Conservation (phyloP, 2,329 filamentous ascomycete genomes). For the Triangularia verruculosa region DNA sequence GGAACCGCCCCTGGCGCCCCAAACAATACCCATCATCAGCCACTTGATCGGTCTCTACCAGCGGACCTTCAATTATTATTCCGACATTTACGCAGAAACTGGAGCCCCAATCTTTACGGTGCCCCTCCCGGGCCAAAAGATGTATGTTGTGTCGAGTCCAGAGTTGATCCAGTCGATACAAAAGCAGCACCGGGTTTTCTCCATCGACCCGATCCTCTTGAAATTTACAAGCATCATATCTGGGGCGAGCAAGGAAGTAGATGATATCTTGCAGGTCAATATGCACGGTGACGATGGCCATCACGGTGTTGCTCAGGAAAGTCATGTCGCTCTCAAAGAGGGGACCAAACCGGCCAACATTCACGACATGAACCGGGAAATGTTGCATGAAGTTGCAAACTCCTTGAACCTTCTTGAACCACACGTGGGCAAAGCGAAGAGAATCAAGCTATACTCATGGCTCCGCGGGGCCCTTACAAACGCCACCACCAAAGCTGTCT, state of each 20-base stretch:
- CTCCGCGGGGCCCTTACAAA: constrained; percentile 4
- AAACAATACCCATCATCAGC: constrained; percentile 33
- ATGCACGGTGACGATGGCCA: constrained; percentile 7
- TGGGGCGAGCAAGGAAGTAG: not conserved
- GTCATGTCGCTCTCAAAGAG: constrained; percentile 3
- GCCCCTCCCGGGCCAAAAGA: constrained; percentile 35
- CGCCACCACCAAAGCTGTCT: constrained; percentile 8
- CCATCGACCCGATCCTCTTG: constrained; percentile 11
- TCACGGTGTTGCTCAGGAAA: constrained; percentile 1
- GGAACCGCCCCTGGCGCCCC: constrained; percentile 33
- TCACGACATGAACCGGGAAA: constrained; percentile 13
- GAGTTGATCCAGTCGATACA: constrained; percentile 11
- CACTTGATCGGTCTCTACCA: constrained; percentile 33
- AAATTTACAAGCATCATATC: constrained; percentile 6
- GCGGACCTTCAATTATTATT: constrained; percentile 34
- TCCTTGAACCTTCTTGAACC: not conserved
- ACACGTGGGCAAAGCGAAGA: not conserved
- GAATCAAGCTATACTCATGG: constrained; percentile 1
- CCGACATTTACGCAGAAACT: constrained; percentile 31
- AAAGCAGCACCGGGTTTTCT: constrained; percentile 10
- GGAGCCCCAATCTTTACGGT: constrained; percentile 40
- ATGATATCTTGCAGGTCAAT: not conserved
- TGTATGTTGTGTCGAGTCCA: constrained; percentile 9
- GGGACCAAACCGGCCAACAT: constrained; percentile 2
- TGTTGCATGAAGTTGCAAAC: constrained; percentile 4